These are phyloP conservation scores for Aspergillus homomorphus DNA, from an alignment of 495 filamentous ascomycete species.

Conservation along the genomic window DNA sequence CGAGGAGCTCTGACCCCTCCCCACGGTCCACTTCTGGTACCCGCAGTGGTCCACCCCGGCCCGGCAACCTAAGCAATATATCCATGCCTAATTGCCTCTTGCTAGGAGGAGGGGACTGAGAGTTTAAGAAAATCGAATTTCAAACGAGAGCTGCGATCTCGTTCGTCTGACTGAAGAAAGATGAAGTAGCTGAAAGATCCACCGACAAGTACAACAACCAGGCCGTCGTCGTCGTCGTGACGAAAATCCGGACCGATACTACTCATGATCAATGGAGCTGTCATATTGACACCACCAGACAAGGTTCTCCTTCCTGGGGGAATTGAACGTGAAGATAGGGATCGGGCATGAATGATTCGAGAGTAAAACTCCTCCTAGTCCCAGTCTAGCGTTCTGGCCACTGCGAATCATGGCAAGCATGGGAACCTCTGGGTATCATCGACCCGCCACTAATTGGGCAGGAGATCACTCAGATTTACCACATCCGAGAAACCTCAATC, in stretches of 20 bases:
- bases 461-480: background rate
- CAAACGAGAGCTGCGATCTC: too few species aligned
- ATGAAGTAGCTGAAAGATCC: too few species aligned
- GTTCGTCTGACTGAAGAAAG: too few species aligned
- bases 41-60: conserved; percentile 29
- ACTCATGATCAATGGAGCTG: background rate
- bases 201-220: too few species aligned
- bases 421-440: conserved; percentile 2
- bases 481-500: background rate
- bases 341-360: conserved; percentile 15
- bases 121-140: too few species aligned
- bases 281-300: background rate
- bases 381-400: conserved; percentile 2
- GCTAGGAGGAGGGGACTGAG: too few species aligned
- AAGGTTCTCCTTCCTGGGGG: background rate
- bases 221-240: background rate
- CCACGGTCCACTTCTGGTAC: conserved; percentile 24
- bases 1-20: conserved; percentile 22
- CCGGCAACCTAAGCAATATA: conserved; percentile 29
- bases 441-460: background rate
- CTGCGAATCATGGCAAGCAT: conserved; percentile 8
- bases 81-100: too few species aligned
- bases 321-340: conserved; percentile 10
- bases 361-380: conserved; percentile 8
- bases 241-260: background rate